Conservation (phyloP, 202 grass and related monocot species). For the Saccharum hybrid region DNA sequence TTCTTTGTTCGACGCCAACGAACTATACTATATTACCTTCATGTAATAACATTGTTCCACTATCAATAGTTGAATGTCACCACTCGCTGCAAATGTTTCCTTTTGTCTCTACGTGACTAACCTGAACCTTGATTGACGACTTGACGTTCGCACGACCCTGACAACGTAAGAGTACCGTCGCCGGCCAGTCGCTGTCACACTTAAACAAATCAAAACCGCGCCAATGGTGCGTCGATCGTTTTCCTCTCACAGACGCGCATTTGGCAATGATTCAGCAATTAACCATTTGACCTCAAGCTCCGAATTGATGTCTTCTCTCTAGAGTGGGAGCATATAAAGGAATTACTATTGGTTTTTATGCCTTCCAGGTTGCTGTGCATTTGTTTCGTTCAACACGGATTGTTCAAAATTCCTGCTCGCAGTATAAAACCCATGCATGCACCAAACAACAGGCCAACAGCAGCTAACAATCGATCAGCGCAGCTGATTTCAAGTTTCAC, state of each 20-base stretch:
- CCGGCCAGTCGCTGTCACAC: slow-evolving; percentile 32
- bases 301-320: not conserved
- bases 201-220: slow-evolving; percentile 6
- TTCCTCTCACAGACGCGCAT: slow-evolving; percentile 18
- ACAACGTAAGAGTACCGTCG: not conserved
- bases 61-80: not conserved
- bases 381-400: not conserved
- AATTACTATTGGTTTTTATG: not conserved
- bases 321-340: too few species aligned
- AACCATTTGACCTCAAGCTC: not conserved
- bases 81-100: not conserved
- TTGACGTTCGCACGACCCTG: not conserved
- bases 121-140: not conserved
- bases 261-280: slow-evolving; percentile 23
- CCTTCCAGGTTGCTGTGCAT: not conserved
- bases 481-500: not conserved
- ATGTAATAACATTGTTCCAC: not conserved
- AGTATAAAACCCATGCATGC: not conserved
- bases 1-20: not conserved
- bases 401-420: not conserved
- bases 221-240: not conserved
- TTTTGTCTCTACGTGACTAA: not conserved
- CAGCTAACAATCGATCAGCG: not conserved
- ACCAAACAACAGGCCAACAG: too few species aligned
- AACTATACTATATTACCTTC: not conserved